Base-by-base conservation (phyloP, 805 yeast species). In the Henningerozyma blattae region DNA sequence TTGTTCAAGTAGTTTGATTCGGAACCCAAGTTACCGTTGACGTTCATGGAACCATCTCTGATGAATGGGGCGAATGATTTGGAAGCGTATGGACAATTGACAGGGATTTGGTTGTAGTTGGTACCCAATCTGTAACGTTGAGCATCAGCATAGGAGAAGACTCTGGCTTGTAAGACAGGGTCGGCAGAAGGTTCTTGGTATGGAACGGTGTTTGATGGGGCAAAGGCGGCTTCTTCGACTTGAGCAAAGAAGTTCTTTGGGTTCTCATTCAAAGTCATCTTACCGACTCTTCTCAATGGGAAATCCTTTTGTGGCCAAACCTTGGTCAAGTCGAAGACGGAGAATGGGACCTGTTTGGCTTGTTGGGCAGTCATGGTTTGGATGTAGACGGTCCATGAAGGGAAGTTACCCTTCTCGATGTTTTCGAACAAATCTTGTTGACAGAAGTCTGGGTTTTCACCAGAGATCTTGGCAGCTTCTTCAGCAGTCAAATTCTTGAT, bases 321-420 rank as follows among this genome's bases (percentile, higher is more conserved):
- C 65, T 86, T 86, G 43, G 95, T 85, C 58, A 85, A 68, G 61
- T 85, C 95, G 54, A 82, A 84, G 30, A 86, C 87, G 5, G 89
- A 79, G 62, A 80, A 84, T 53, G 79, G 78, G 32, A 72, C 71
- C 40, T 73, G 60, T 58, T 77, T 70, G 39, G 94, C 85, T 60
- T 85, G 76, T 47, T 75, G 82, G 40, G 72, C 72, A 24, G 94
- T 80, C 94, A 85, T 85, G 30, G 83, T 71, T 65, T 85, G 95
- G 34, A 85, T 61, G 60, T 79, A 83, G 41, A 72, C 74, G 25
- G 87, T 82, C 94, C 95, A 85, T 2, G 83, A 68, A 43, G 95
- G 95, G 50, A 47, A 54, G 40, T 83, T 79, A 36, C 89, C 91
- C 39, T 69, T 68, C 48, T 78, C 85, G 56, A 85, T 85, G 41